Percentiles rank a stretch among this genome's conserved stretches.
Conservation (phyloP, 768 basidiomycete genomes). For the Sarcodon sp. region DNA sequence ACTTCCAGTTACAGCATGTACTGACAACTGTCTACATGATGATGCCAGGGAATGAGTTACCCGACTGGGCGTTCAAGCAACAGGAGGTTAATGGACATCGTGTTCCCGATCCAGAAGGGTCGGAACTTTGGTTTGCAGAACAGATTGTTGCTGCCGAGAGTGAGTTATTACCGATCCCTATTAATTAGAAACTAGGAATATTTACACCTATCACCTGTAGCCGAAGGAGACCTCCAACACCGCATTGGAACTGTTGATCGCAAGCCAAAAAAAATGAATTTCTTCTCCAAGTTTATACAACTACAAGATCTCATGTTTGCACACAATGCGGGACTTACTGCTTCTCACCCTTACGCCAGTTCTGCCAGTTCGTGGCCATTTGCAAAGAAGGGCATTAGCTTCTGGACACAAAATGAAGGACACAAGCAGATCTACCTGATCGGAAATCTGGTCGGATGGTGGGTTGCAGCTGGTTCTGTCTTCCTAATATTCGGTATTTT, state of each 20-base stretch:
- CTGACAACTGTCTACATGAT: conserved; percentile 88
- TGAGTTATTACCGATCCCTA: conserved; percentile 23
- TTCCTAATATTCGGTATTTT: conserved; percentile 86
- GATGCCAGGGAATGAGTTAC: conserved; percentile 78
- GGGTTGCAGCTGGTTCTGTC: conserved; percentile 78
- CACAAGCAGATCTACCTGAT: conserved; percentile 94
- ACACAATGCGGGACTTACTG: conserved; percentile 96
- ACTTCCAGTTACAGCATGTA: conserved; percentile 84
- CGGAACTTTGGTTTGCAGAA: conserved; percentile 83
- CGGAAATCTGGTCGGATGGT: conserved; percentile 92
- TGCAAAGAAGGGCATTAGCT: conserved; percentile 90
- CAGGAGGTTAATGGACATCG: conserved; percentile 92
- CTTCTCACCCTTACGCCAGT: conserved; percentile 95
- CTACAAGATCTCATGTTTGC: conserved; percentile 93
- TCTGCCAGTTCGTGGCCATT: conserved; percentile 98
- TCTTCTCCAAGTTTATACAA: conserved; percentile 92
- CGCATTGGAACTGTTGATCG: conserved; percentile 35
- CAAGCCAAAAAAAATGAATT: conserved; percentile 77
- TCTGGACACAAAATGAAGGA: conserved; percentile 84
- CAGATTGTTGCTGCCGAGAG: conserved; percentile 65
- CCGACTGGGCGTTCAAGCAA: conserved; percentile 96
- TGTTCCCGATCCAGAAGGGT: conserved; percentile 15
- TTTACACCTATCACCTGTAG: conserved; percentile 16
- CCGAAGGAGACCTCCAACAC: conserved; percentile 39
- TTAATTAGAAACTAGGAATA: neutral